phyloP scores from a whole-genome alignment of 2,329 filamentous ascomycete species.

The Pseudogymnoascus sp. region DNA sequence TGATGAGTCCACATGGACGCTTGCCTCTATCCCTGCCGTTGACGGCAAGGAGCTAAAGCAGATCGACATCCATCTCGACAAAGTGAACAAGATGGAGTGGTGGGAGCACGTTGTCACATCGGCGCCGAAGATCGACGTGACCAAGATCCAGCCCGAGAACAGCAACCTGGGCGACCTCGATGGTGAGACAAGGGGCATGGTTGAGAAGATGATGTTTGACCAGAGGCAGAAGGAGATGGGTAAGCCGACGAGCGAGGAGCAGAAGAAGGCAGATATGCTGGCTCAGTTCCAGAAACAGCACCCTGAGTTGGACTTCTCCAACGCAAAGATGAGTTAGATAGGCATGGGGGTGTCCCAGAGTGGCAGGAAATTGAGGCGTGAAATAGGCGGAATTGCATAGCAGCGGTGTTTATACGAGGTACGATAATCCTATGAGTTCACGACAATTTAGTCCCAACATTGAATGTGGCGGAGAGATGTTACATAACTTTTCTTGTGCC shows the following conservation, averaged over 20 bases:
- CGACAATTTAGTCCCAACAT: background rate
- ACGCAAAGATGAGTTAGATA: slow-evolving; percentile 53
- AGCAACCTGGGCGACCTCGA: slow-evolving; percentile 88
- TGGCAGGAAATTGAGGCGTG: background rate
- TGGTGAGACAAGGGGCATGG: slow-evolving; percentile 90
- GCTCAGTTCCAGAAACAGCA: slow-evolving; percentile 83
- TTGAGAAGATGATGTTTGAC: slow-evolving; percentile 99
- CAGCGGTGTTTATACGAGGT: slow-evolving; percentile 3
- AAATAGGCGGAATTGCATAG: background rate
- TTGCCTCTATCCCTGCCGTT: slow-evolving; percentile 52
- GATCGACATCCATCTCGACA: slow-evolving; percentile 83
- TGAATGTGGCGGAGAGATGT: background rate
- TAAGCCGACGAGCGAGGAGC: slow-evolving; percentile 81
- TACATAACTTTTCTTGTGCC: background rate
- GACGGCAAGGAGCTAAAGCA: slow-evolving; percentile 57
- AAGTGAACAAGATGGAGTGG: slow-evolving; percentile 96
- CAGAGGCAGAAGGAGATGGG: slow-evolving; percentile 94
- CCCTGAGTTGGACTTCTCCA: slow-evolving; percentile 64
- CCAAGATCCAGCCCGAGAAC: slow-evolving; percentile 89
- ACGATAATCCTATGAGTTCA: slow-evolving; percentile 2
- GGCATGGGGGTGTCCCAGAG: background rate
- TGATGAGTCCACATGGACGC: slow-evolving; percentile 93
- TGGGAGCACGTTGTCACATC: slow-evolving; percentile 85
- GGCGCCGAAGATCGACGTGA: slow-evolving; percentile 87
- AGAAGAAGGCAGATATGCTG: slow-evolving; percentile 88